Base-by-base conservation (phyloP, 768 basidiomycete species). In the Kwoniella dendrophila region DNA sequence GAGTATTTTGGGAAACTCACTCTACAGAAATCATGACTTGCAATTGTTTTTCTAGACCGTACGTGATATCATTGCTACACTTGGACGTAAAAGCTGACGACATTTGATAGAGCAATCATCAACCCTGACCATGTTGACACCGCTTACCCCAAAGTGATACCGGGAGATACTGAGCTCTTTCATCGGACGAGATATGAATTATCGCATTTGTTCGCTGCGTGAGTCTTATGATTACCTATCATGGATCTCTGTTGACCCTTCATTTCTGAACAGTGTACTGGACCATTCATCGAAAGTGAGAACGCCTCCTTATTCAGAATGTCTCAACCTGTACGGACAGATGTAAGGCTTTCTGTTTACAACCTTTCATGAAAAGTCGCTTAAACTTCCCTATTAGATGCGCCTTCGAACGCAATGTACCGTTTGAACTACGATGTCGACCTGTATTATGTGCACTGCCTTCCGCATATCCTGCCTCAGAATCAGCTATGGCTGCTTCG, bases 401-500 rank as follows among this genome's bases (percentile, higher is more conserved):
- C n/a, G 47, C 22, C 14, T 68, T 64, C 33, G 68, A 67, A 33
- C 10, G 44, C 14, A 7, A 43, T 1, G 30, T 67, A 1, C 65
- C 66, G 11, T 67, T 24, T 34, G 52, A 64, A 3, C 29, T 59
- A 7, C 62, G 66, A 41, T 67, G 68, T 66, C 66, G 66, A 10
- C 5, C 62, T 5, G 66, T 43, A 4, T 36, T 67, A 4, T 20
- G 16, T 2, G 56, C 59, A 4, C 34, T 64, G 20, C 57, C 68
- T 14, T 67, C 66, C 11, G 24, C 49, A 10, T 64, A 63, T 52
- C 57, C 62, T 5, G 64, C 56, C 12, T 30, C 56, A 7, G 43
- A 54, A 22, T 20, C 29, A 24, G 67, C 63, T 4, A 30, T 22
- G 4, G 22, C 16, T 27, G 45, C 43, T 3, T 36, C 22, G 20